Evolutionary conservation across 2,329 filamentous ascomycete species (phyloP).

Genomic region (Pestalotiopsis sp.): DNA sequence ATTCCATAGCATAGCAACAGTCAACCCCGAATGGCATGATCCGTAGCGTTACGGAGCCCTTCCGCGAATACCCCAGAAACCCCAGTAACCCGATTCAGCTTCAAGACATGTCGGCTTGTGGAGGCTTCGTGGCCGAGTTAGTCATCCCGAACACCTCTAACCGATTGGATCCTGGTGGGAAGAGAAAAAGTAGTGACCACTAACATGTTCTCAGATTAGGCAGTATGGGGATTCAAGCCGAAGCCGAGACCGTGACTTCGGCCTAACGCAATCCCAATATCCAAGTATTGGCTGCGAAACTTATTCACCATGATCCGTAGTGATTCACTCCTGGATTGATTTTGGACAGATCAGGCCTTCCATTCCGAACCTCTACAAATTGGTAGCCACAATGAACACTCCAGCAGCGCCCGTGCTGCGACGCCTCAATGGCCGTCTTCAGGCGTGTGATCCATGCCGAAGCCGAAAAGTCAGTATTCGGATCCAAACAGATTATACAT

Average conservation of each 20-base stretch:
- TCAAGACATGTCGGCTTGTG: not conserved
- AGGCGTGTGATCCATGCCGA: constrained; percentile 15
- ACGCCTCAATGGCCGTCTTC: constrained; percentile 13
- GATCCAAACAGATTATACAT: not conserved
- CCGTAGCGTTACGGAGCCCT: not conserved
- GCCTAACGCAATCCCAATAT: not conserved
- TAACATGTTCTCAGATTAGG: not conserved
- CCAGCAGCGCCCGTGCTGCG: constrained; percentile 1
- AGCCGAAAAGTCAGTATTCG: constrained; percentile 10
- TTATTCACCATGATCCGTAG: not conserved
- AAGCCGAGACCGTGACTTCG: not conserved
- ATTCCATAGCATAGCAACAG: too few species aligned
- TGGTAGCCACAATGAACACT: not conserved
- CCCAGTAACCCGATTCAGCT: not conserved
- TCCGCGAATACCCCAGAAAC: not conserved
- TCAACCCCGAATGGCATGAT: not conserved
- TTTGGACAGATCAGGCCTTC: not conserved
- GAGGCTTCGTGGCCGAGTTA: not conserved
- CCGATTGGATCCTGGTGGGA: not conserved
- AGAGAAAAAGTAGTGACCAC: not conserved
- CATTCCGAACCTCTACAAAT: not conserved
- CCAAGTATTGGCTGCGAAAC: not conserved
- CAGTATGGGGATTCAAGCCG: not conserved
- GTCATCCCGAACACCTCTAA: not conserved
- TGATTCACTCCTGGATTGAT: not conserved